Evolutionary conservation across 2,329 filamentous ascomycete species (phyloP).

Genomic region (Alternaria brassicae): DNA sequence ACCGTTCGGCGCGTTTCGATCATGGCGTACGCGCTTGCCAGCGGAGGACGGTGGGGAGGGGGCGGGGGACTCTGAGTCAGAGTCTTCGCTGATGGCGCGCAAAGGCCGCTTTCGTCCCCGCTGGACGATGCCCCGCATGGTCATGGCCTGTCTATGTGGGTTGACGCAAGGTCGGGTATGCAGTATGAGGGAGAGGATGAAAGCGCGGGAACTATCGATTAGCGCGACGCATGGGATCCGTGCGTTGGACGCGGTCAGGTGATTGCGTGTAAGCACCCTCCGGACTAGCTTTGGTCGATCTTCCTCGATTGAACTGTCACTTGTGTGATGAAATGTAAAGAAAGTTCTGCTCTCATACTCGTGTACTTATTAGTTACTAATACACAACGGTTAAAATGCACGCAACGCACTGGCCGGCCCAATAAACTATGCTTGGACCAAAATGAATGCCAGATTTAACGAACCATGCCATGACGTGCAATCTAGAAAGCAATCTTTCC

Average conservation of each 20-base stretch:
- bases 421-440: conserved; percentile 10
- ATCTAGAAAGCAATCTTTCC: conserved; percentile 2
- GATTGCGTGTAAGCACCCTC: conserved; percentile 19
- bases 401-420: conserved; percentile 5
- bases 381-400: conserved; percentile 19
- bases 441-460: conserved; percentile 15
- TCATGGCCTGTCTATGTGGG: conserved; percentile 7
- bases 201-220: conserved; percentile 1
- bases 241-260: conserved; percentile 19
- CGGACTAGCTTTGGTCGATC: not conserved
- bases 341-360: not conserved
- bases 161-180: not conserved
- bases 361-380: conserved; percentile 19
- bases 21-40: conserved; percentile 44
- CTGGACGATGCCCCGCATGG: conserved; percentile 39
- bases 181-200: conserved; percentile 1
- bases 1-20: conserved; percentile 39
- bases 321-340: not conserved
- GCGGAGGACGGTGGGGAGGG: conserved; percentile 28
- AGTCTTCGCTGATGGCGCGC: conserved; percentile 27
- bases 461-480: conserved; percentile 14
- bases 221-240: conserved; percentile 10
- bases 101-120: conserved; percentile 35
- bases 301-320: not conserved
- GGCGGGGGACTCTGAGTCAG: conserved; percentile 27